Conservation (phyloP, 495 filamentous ascomycete genomes). For the Aspergillus bridgeri region DNA sequence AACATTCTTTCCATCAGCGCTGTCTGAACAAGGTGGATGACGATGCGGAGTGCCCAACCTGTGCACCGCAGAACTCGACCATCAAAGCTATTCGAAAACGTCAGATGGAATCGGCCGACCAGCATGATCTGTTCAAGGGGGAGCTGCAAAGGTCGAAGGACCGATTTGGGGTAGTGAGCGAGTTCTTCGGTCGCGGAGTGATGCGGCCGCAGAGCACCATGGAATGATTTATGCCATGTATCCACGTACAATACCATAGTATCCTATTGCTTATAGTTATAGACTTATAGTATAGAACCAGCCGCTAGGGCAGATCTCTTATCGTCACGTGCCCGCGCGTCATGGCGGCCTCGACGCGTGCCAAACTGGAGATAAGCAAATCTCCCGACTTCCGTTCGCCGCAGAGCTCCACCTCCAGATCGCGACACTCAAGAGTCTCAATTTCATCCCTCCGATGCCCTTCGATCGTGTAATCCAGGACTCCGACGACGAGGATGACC, state of each 20-base stretch:
- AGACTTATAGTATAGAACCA: background rate
- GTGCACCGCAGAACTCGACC: constrained; percentile 76
- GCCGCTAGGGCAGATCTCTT: constrained; percentile 13
- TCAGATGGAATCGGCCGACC: constrained; percentile 81
- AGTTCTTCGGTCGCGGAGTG: constrained; percentile 92
- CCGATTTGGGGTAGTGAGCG: constrained; percentile 80
- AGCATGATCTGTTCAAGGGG: constrained; percentile 86
- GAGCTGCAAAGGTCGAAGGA: constrained; percentile 77
- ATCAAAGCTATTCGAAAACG: constrained; percentile 80
- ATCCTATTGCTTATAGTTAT: constrained; percentile 2
- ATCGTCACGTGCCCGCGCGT: constrained; percentile 39
- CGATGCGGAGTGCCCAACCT: constrained; percentile 78
- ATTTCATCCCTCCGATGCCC: constrained; percentile 24
- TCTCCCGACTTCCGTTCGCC: background rate
- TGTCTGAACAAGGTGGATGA: constrained; percentile 68
- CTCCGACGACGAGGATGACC: constrained; percentile 49
- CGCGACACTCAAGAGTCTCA: background rate
- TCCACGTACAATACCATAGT: background rate
- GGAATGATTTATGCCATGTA: constrained; percentile 23
- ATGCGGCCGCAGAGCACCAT: constrained; percentile 57
- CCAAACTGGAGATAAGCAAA: constrained; percentile 27
- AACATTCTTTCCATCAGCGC: constrained; percentile 90
- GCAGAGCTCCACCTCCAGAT: background rate
- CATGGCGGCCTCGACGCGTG: background rate
- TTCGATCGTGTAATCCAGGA: constrained; percentile 46